Evolutionary conservation across 192 early-diverging fungal genomes (phyloP).

Genomic region (Phlyctochytrium planicorne): DNA sequence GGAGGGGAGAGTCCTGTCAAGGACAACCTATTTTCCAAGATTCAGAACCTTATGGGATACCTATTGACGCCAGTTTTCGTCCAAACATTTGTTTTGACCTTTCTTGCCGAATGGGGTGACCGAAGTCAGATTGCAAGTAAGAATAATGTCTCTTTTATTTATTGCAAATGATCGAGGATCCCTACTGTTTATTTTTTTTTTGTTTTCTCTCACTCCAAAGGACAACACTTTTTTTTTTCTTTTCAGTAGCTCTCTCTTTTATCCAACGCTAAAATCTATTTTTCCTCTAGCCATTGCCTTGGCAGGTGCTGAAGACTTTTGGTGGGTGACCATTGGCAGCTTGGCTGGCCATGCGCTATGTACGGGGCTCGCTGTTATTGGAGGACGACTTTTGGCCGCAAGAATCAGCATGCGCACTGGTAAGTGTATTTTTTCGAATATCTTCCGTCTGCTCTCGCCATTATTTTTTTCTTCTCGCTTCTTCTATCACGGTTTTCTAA

Average conservation of each 20-base stretch:
- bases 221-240: constrained; percentile 1
- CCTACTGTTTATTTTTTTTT: constrained; percentile 17
- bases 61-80: constrained; percentile 91
- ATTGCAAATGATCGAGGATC: constrained; percentile 9
- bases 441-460: background rate
- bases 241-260: too few species aligned
- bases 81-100: constrained; percentile 94
- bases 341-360: constrained; percentile 91
- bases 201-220: constrained; percentile 5
- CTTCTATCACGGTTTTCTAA: background rate
- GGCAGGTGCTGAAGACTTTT: constrained; percentile 92
- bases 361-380: constrained; percentile 88
- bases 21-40: background rate
- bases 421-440: constrained; percentile 24
- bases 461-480: background rate
- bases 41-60: constrained; percentile 17
- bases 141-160: constrained; percentile 19
- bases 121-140: constrained; percentile 88
- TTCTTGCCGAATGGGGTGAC: constrained; percentile 98
- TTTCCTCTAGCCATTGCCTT: constrained; percentile 75
- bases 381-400: constrained; percentile 82
- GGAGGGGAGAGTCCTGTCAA: constrained; percentile 15
- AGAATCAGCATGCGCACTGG: constrained; percentile 85
- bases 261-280: background rate
- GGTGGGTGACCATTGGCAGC: constrained; percentile 84